phyloP scores from a whole-genome alignment of 345 rosid species.

The Nephelium lappaceum region DNA sequence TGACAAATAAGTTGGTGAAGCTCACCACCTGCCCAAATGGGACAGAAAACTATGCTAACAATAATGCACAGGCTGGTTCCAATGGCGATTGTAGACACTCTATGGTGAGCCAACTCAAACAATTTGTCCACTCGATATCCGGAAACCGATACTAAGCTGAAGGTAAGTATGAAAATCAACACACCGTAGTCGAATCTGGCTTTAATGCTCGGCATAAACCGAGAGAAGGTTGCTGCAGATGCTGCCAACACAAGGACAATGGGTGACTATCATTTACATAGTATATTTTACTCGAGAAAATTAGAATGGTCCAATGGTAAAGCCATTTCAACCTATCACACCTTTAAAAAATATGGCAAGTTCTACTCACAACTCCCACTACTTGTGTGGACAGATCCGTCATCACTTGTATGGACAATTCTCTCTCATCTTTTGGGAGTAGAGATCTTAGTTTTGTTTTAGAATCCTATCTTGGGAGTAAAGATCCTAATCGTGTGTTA shows the following conservation, averaged over 20 bases:
- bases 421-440: too few species aligned
- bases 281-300: too few species aligned
- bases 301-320: too few species aligned
- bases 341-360: too few species aligned
- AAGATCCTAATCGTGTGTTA: too few species aligned
- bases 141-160: slow-evolving; percentile 67
- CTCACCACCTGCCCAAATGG: slow-evolving; percentile 79
- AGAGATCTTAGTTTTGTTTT: too few species aligned
- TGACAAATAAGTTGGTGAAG: slow-evolving; percentile 59
- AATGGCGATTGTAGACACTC: slow-evolving; percentile 62
- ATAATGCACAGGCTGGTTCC: slow-evolving; percentile 66
- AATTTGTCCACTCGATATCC: slow-evolving; percentile 64
- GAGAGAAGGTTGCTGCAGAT: slow-evolving; percentile 69
- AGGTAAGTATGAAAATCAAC: slow-evolving; percentile 77
- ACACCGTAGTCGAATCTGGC: slow-evolving; percentile 78
- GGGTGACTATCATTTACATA: background rate
- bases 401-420: too few species aligned
- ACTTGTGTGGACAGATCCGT: too few species aligned
- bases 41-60: slow-evolving; percentile 56
- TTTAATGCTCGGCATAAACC: slow-evolving; percentile 73
- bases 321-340: too few species aligned
- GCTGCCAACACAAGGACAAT: slow-evolving; percentile 40
- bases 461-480: too few species aligned
- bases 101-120: slow-evolving; percentile 56
- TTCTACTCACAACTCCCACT: background rate